Conservation (phyloP, 148 eudicot species). For the Spergularia bocconei region DNA sequence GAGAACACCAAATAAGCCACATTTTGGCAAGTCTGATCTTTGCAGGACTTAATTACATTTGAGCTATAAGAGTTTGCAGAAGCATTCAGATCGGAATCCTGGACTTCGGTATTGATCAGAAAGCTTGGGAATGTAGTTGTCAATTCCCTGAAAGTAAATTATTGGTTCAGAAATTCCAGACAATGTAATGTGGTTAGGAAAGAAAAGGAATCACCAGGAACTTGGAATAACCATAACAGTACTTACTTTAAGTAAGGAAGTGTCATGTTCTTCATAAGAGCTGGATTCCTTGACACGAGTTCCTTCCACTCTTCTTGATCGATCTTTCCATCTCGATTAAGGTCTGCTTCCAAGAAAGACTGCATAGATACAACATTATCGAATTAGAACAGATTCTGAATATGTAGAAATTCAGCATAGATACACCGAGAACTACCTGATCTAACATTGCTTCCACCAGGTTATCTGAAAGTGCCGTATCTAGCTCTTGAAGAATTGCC, state of each 20-base stretch:
- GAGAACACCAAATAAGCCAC: not conserved
- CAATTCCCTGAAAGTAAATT: conserved; percentile 48
- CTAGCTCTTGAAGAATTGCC: conserved; percentile 49
- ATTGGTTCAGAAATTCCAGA: not conserved
- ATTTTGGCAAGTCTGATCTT: not conserved
- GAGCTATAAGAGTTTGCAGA: not conserved
- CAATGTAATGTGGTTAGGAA: not conserved
- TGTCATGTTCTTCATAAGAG: conserved; percentile 40
- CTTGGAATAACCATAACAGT: not conserved
- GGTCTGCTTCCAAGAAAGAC: conserved; percentile 51
- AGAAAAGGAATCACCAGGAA: not conserved
- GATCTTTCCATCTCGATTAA: conserved; percentile 56
- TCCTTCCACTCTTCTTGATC: conserved; percentile 59
- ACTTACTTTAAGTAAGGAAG: conserved; percentile 47
- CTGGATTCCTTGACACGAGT: conserved; percentile 43
- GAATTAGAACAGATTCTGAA: not conserved
- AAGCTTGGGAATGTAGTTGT: conserved; percentile 68
- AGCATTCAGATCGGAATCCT: conserved; percentile 26
- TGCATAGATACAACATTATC: conserved; percentile 11
- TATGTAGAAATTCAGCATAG: not conserved
- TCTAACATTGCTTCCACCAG: conserved; percentile 51
- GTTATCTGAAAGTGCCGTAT: conserved; percentile 41
- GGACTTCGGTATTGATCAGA: conserved; percentile 27
- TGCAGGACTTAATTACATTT: not conserved
- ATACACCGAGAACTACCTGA: conserved; percentile 33